Evolutionary conservation across 495 filamentous ascomycete species (phyloP).

Genomic region (Trichoderma reesei): DNA sequence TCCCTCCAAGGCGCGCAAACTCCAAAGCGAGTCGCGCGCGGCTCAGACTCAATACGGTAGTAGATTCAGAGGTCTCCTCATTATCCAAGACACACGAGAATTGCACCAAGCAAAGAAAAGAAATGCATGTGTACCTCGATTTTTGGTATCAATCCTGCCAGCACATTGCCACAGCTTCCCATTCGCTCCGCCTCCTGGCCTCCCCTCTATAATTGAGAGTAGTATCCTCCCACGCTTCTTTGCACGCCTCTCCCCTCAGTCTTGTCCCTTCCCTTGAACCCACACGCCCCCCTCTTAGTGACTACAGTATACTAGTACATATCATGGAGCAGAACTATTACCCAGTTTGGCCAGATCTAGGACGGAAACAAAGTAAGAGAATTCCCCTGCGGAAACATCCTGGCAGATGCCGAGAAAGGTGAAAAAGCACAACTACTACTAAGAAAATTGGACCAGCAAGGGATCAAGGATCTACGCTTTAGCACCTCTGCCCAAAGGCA

Average conservation of each 20-base stretch:
- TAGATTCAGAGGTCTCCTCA: too few species aligned
- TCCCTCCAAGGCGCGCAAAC: too few species aligned
- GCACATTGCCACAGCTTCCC: background rate
- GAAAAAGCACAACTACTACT: background rate
- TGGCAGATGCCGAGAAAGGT: background rate
- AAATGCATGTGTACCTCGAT: background rate
- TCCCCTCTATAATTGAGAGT: too few species aligned
- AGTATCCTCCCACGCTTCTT: too few species aligned
- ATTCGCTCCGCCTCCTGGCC: background rate
- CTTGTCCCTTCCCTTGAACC: background rate
- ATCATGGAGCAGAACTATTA: background rate
- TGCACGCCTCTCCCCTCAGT: background rate
- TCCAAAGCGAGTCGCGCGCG: background rate
- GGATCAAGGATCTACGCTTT: background rate
- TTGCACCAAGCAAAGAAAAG: too few species aligned
- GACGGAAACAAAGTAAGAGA: background rate
- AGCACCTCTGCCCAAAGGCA: background rate
- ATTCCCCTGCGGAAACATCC: background rate
- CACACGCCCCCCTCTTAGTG: background rate
- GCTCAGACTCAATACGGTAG: too few species aligned
- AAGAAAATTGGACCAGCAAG: background rate
- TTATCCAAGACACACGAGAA: background rate
- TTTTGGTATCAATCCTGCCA: background rate
- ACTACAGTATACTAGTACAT: too few species aligned
- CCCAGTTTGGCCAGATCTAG: background rate